Base-by-base conservation (phyloP, 2,329 filamentous ascomycete genomes). In the Fusarium sp. region DNA sequence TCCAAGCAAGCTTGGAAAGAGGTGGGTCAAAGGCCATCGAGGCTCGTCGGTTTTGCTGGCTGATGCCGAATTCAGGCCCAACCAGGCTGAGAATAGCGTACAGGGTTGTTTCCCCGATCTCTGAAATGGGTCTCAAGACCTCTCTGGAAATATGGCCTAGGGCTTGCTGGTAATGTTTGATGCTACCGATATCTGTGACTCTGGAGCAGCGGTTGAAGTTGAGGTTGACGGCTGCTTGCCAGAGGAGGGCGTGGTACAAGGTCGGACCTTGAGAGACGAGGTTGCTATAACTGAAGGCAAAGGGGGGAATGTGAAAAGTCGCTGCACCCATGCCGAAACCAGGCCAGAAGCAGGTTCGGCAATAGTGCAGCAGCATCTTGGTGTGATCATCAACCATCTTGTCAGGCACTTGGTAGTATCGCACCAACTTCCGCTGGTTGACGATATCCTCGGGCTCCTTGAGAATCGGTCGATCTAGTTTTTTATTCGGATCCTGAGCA, bases 181-280 rank as follows among this genome's bases (percentile, higher is more conserved):
- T 58, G 23, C 56, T 58, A 6, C 35, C 56, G 1, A 58, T 18
- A 2, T 58, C 56, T 2, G 56, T 58, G 18, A 58, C 56, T 5
- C 25, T n/a, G 2, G 56, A 58, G 20, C 23, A 27, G 5, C 34
- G 4, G 56, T 58, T 58, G 56, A 58, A 58, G 35, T 58, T 58
- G 20, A 58, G 56, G 23, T 58, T 58, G 56, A 58, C 56, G 14
- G 56, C 56, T 41, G 56, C 34, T 41, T 58, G 56, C 56, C 56
- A 58, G 16, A 58, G 56, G 4, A 58, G 34, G 11, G 56, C 56
- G 23, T 58, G 56, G 13, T 58, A 58, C 25, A 58, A 27, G 10
- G 56, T 18, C 4, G 56, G 56, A 2, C 56, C 56, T 6, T 58
- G 56, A n/a, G 35, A 35, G 20, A 58, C 35, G 56, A 58, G 56